Evolutionary conservation across 371 early-diverging fungal genomes (phyloP), one percentile per base, ranked within the genome.

Genomic region (Nematocida displodere): DNA sequence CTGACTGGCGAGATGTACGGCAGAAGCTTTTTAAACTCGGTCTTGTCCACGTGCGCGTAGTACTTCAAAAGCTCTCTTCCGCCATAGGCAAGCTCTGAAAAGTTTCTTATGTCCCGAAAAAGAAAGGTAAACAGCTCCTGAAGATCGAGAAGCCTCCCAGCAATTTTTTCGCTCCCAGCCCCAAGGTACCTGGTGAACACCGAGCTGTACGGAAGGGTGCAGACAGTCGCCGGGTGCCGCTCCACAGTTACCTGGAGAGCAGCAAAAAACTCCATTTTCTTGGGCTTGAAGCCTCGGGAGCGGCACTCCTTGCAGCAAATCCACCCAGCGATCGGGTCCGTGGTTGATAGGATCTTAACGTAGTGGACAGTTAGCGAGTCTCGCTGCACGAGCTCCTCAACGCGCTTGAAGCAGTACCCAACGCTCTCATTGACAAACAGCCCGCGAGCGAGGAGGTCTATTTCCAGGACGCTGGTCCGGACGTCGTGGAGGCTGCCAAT

Each of bases 51-150:
- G 20, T 71, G 15, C 33, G n/a, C 13, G 37, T 71, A 71, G 61
- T 71, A 71, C 28, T 22, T 5, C 17, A 59, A 34, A 7, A 71
- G 13, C 62, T 71, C 75, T 29, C 61, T 29, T 8, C 77, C 44
- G 2, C 75, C 54, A 26, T 71, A 71, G 4, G 47, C 63, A 13
- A 71, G 42, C 53, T 71, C 75, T 13, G 75, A 71, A 71, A 71
- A 33, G 37, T 71, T 58, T 20, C 56, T 37, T 31, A 71, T 22
- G 61, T 71, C 75, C 17, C 75, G 8, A 34, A 71, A 71, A 15
- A 71, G 59, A 62, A 71, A 71, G 28, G 2, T 13, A 33, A 61
- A 71, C 5, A 56, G 49, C 34, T 71, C 62, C 54, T 58, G 59
- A 26, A 61, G 31, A 33, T 59, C 63, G 13, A 71, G 34, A 31